Percentiles rank a stretch among this genome's conserved stretches.
These are phyloP conservation scores for Cicer cuneatum DNA, from an alignment of 306 rosid genomes.

Conservation along the genomic window DNA sequence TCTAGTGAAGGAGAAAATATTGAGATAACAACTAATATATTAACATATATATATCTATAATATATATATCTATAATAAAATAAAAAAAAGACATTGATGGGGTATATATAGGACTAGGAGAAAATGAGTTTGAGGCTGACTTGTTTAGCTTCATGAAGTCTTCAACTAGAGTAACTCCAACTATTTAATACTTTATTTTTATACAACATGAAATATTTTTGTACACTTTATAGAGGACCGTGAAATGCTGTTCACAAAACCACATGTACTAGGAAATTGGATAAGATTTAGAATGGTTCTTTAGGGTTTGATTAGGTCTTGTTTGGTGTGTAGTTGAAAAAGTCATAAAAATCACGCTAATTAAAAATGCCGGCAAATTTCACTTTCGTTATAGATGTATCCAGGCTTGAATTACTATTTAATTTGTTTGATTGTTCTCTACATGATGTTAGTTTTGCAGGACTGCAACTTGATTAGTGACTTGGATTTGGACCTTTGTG, in stretches of 20 bases:
- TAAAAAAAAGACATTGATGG: too few species aligned
- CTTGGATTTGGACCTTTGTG: background rate
- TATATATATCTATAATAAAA: too few species aligned
- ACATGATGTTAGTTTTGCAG: background rate
- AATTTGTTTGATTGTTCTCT: conserved; percentile 7
- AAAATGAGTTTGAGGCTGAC: background rate
- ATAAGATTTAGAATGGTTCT: background rate
- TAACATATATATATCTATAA: too few species aligned
- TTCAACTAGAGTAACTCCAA: background rate
- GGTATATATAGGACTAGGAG: too few species aligned
- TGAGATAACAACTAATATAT: background rate
- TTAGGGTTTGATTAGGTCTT: conserved; percentile 8
- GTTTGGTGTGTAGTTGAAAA: conserved; percentile 21
- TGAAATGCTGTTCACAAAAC: background rate
- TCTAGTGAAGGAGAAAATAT: background rate
- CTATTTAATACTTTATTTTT: background rate
- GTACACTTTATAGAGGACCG: conserved; percentile 1
- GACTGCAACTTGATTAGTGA: conserved; percentile 3
- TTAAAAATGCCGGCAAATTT: conserved; percentile 9
- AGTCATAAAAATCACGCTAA: background rate
- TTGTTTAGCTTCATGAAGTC: background rate
- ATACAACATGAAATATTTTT: background rate
- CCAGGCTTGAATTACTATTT: background rate
- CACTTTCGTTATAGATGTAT: background rate
- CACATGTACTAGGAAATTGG: background rate